Evolutionary conservation across 805 yeast genomes (phyloP).

Genomic region (Yarrowia alimentaria): DNA sequence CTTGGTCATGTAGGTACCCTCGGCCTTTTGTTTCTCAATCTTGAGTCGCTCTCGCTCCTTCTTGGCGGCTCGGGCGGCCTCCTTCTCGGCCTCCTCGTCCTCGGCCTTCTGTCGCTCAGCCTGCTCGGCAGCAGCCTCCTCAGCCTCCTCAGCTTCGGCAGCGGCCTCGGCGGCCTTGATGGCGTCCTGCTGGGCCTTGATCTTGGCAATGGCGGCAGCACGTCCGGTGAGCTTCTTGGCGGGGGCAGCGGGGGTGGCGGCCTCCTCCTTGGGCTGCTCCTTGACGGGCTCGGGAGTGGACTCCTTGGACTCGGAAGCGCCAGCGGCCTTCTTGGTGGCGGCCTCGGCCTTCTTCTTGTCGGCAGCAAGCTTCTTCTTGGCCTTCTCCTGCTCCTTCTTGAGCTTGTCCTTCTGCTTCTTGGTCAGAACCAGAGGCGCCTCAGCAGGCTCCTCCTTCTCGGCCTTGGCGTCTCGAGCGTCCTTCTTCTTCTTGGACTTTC

Average conservation of each 20-base stretch:
- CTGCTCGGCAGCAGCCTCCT: conserved; percentile 30
- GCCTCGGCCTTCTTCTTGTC: conserved; percentile 29
- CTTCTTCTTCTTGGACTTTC: conserved; percentile 75
- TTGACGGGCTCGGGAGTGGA: conserved; percentile 8
- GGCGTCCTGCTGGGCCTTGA: conserved; percentile 56
- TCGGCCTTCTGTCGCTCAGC: conserved; percentile 26
- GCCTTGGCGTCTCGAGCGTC: conserved; percentile 64
- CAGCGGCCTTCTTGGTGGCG: conserved; percentile 40
- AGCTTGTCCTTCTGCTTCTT: conserved; percentile 33
- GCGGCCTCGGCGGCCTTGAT: conserved; percentile 54
- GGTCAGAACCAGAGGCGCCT: conserved; percentile 33
- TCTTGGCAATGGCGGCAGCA: conserved; percentile 43
- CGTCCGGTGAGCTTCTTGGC: conserved; percentile 26
- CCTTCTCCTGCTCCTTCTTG: conserved; percentile 35
- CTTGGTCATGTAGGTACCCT: conserved; percentile 90
- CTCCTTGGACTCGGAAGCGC: conserved; percentile 34
- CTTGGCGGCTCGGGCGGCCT: conserved; percentile 47
- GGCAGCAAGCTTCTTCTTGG: conserved; percentile 32
- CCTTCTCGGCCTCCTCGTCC: conserved; percentile 38
- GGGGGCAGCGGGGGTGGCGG: conserved; percentile 8
- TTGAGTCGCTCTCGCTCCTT: conserved; percentile 84
- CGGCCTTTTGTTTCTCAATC: conserved; percentile 90
- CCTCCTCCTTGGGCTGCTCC: background rate
- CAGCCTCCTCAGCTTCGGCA: conserved; percentile 36
- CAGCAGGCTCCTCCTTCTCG: conserved; percentile 46